phyloP scores from a whole-genome alignment of 352 stramenopile genomes.

The Phytopythium aichiense region DNA sequence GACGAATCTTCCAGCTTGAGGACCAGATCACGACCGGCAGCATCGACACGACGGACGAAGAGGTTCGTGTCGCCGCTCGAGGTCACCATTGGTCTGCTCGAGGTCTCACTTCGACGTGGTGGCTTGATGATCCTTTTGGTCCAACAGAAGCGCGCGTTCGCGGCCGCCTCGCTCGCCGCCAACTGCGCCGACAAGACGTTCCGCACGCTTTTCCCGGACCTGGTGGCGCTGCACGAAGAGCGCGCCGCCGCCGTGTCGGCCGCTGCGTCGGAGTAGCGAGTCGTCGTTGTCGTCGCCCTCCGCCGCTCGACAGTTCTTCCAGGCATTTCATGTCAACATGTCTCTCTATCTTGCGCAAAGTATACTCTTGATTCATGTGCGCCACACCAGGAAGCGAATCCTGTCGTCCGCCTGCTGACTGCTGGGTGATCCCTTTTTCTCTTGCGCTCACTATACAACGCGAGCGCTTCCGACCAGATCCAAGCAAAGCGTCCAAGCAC shows the following conservation, averaged over 20 bases:
- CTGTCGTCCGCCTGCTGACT: too few species aligned
- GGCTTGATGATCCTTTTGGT: background rate
- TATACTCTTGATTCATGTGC: background rate
- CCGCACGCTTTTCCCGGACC: slow-evolving; percentile 77
- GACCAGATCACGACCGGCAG: slow-evolving; percentile 84
- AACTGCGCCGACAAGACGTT: slow-evolving; percentile 88
- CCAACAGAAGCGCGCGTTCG: slow-evolving; percentile 68
- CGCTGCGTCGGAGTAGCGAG: background rate
- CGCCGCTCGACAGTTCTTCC: background rate
- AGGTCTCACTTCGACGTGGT: background rate
- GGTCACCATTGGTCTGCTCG: background rate
- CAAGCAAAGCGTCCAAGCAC: background rate
- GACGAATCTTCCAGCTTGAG: slow-evolving; percentile 30
- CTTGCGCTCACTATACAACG: too few species aligned
- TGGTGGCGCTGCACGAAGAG: slow-evolving; percentile 52
- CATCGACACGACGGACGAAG: slow-evolving; percentile 71
- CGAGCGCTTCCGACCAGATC: too few species aligned
- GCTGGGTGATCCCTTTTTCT: too few species aligned
- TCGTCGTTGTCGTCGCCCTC: too few species aligned
- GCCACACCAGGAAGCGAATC: background rate
- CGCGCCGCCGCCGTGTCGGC: slow-evolving; percentile 1
- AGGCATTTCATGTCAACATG: background rate
- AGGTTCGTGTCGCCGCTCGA: slow-evolving; percentile 26
- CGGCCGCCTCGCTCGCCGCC: slow-evolving; percentile 52
- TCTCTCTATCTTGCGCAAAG: background rate